phyloP scores from a whole-genome alignment of 2,329 filamentous ascomycete genomes.

The Metarhizium rileyi region DNA sequence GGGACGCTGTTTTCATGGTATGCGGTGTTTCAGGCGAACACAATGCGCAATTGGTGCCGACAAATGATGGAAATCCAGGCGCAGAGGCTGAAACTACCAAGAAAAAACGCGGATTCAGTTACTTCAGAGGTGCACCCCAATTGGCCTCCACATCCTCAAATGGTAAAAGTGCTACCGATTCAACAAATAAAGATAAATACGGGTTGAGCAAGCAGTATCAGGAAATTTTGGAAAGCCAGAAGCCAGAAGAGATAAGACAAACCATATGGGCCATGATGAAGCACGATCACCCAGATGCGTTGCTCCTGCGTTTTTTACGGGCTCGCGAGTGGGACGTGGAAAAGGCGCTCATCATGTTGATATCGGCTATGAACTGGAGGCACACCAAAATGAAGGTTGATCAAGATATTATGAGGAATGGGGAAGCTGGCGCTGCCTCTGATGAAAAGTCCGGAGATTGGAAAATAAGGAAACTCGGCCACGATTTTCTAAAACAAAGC shows the following conservation, averaged over 20 bases:
- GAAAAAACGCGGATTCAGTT: conserved; percentile 56
- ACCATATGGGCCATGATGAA: conserved; percentile 94
- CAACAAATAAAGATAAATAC: conserved; percentile 76
- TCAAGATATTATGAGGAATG: conserved; percentile 70
- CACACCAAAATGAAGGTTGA: conserved; percentile 77
- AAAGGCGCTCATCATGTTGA: conserved; percentile 85
- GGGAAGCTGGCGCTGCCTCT: conserved; percentile 58
- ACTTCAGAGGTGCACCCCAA: conserved; percentile 51
- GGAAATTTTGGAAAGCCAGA: conserved; percentile 65
- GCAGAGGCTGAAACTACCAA: conserved; percentile 51
- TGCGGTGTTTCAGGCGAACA: conserved; percentile 47
- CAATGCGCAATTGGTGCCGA: conserved; percentile 14
- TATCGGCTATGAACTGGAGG: conserved; percentile 92
- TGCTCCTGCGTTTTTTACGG: conserved; percentile 72
- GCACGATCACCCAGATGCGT: conserved; percentile 83
- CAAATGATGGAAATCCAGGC: background rate
- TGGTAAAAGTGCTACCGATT: conserved; percentile 28
- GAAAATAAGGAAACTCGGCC: conserved; percentile 53
- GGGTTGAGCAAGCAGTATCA: conserved; percentile 81
- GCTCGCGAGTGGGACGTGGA: conserved; percentile 96
- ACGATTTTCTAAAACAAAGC: conserved; percentile 75
- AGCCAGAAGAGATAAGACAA: conserved; percentile 67
- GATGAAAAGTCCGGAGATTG: conserved; percentile 47
- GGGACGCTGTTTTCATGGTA: conserved; percentile 65
- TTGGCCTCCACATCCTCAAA: conserved; percentile 19